phyloP scores from a whole-genome alignment of 768 basidiomycete genomes.

The Kwoniella sp. region DNA sequence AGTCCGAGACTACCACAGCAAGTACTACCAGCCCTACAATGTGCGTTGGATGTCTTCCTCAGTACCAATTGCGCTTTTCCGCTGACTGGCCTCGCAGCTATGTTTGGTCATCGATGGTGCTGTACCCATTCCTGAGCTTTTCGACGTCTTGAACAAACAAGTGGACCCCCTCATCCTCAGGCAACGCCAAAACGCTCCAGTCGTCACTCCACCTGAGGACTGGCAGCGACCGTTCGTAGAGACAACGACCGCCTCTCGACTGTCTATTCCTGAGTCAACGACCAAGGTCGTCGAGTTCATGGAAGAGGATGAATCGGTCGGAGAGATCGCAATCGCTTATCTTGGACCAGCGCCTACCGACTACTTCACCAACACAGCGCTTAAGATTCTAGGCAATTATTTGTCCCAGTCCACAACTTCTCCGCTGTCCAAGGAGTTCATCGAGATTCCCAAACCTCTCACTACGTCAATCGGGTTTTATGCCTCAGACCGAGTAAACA shows the following conservation, averaged over 20 bases:
- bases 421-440: constrained; percentile 72
- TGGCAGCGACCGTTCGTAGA: constrained; percentile 97
- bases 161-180: constrained; percentile 79
- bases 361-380: constrained; percentile 61
- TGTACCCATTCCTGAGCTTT: constrained; percentile 73
- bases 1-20: constrained; percentile 87
- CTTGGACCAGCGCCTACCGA: constrained; percentile 65
- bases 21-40: constrained; percentile 93
- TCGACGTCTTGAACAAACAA: constrained; percentile 76
- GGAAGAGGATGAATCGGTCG: constrained; percentile 87
- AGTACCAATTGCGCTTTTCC: neutral
- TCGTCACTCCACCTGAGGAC: constrained; percentile 62
- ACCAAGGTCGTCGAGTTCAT: constrained; percentile 84
- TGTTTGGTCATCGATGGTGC: constrained; percentile 87
- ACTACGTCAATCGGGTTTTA: constrained; percentile 80
- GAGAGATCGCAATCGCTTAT: constrained; percentile 77
- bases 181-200: constrained; percentile 62
- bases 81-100: constrained; percentile 30
- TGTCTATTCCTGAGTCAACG: constrained; percentile 57
- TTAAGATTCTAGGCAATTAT: constrained; percentile 84
- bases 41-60: constrained; percentile 24
- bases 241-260: constrained; percentile 67
- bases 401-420: constrained; percentile 67
- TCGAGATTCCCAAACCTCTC: constrained; percentile 85
- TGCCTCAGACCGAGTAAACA: constrained; percentile 72